These are phyloP conservation scores for Tillandsia fasciculata DNA, from an alignment of 176 grass and related monocot species.

Conservation along the genomic window DNA sequence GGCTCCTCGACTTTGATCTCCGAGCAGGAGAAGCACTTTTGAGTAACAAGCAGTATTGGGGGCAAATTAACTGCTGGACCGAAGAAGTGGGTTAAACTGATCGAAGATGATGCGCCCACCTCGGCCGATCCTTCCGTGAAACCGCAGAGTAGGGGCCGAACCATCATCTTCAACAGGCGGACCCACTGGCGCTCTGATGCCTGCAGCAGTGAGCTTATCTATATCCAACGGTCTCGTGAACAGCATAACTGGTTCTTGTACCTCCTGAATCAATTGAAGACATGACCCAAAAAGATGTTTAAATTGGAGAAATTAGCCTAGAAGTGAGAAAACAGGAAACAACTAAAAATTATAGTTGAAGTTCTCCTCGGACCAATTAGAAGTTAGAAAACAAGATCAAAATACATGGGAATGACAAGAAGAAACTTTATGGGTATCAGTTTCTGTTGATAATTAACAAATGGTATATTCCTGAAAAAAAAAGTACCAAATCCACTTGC, in stretches of 20 bases:
- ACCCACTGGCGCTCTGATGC: constrained; percentile 47
- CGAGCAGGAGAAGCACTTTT: too few relatives aligned
- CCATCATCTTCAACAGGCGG: constrained; percentile 58
- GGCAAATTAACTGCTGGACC: not conserved
- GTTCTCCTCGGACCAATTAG: too few relatives aligned
- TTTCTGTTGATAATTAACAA: too few relatives aligned
- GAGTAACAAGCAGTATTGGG: too few relatives aligned
- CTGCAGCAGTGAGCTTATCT: constrained; percentile 50
- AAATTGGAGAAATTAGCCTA: not conserved
- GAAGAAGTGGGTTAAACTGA: constrained; percentile 55
- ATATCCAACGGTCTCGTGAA: constrained; percentile 67
- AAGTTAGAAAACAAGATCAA: too few relatives aligned
- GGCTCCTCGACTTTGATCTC: too few relatives aligned
- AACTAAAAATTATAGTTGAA: too few relatives aligned
- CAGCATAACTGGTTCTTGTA: constrained; percentile 71
- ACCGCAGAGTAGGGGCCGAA: constrained; percentile 28
- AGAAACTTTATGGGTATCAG: too few relatives aligned
- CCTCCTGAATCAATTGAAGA: constrained; percentile 44
- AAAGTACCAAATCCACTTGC: too few relatives aligned
- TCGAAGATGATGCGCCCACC: constrained; percentile 94
- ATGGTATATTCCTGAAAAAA: too few relatives aligned
- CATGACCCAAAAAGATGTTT: not conserved
- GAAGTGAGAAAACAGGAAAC: too few relatives aligned
- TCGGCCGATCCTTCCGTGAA: constrained; percentile 77
- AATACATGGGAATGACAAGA: too few relatives aligned